Base-by-base conservation (phyloP, 768 basidiomycete genomes). In the Russula brevipes region DNA sequence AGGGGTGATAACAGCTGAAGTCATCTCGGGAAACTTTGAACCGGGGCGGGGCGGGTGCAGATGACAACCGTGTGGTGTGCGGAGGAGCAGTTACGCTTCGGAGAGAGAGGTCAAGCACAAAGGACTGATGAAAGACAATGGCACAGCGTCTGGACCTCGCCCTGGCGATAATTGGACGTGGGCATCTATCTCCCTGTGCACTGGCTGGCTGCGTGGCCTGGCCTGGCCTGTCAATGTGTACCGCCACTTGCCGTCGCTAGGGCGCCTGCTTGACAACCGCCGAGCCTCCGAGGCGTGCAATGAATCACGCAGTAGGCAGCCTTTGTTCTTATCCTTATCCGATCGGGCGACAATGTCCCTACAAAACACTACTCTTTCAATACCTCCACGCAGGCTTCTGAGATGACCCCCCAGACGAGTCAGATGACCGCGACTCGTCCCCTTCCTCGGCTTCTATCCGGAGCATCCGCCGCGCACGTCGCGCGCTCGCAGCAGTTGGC, bases 321-420 rank as follows among this genome's bases (percentile, higher is more conserved):
- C 24, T 24, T 24, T 24, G 24, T 24, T 24, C 24, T 30, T 17
- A 17, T 53, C 57, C 44, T 47, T 58, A 63, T 63, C 57, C 57
- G 61, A 57, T 53, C 50, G 30, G 8, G 14, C 55, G 11, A 45
- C 33, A 24, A 24, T 24, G 24, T 24, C 24, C 24, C 30, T 31
- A 54, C 38, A 54, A 6, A 11, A 38, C 50, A 6, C 1, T 38
- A 19, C 38, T 2, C 3, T 41, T 54, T 24, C 24, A 66, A 55
- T 66, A 64, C 52, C 47, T 66, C 65, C 65, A 66, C 4, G 19
- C 65, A n/a, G 65, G 65, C 46, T 58, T 66, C 54, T 36, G 61
- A 44, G 45, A 47, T 42, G 65, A 66, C 5, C 56, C 53, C 16
- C 45, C 56, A 17, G 56, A 64, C 38, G 65, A 59, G 30, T 64